phyloP scores from a whole-genome alignment of 345 rosid genomes.

The Physaria fendleri region DNA sequence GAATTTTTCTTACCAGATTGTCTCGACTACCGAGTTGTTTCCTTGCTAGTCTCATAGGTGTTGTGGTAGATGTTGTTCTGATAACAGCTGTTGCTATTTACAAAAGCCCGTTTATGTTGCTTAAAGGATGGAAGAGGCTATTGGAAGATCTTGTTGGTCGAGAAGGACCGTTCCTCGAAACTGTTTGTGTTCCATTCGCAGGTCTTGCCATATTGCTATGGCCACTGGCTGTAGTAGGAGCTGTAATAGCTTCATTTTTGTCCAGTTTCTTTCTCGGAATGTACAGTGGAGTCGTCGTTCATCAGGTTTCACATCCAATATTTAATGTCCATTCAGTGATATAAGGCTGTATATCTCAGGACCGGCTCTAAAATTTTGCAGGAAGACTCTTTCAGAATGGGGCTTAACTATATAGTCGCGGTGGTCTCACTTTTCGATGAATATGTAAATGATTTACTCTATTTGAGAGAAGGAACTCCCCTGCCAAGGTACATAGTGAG shows the following conservation, averaged over 20 bases:
- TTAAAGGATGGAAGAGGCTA: conserved; percentile 82
- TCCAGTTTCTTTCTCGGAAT: conserved; percentile 68
- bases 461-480: conserved; percentile 72
- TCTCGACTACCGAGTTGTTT: conserved; percentile 57
- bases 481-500: conserved; percentile 54
- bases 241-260: conserved; percentile 44
- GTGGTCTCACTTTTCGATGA: conserved; percentile 69
- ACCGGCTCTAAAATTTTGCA: no score
- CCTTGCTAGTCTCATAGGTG: conserved; percentile 54
- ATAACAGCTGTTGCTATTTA: conserved; percentile 60
- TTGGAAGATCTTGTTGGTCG: conserved; percentile 82
- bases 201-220: conserved; percentile 72
- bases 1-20: conserved; percentile 39
- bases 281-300: conserved; percentile 58
- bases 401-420: conserved; percentile 57
- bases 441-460: conserved; percentile 75
- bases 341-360: no score
- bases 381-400: conserved; percentile 71
- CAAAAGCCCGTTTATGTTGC: conserved; percentile 82
- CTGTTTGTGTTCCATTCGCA: conserved; percentile 85
- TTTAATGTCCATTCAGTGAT: neutral
- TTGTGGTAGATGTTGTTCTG: conserved; percentile 50
- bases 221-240: conserved; percentile 79
- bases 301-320: conserved; percentile 52
- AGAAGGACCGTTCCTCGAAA: conserved; percentile 89